phyloP scores from a whole-genome alignment of 768 basidiomycete genomes.

The Termitomyces sp. region DNA sequence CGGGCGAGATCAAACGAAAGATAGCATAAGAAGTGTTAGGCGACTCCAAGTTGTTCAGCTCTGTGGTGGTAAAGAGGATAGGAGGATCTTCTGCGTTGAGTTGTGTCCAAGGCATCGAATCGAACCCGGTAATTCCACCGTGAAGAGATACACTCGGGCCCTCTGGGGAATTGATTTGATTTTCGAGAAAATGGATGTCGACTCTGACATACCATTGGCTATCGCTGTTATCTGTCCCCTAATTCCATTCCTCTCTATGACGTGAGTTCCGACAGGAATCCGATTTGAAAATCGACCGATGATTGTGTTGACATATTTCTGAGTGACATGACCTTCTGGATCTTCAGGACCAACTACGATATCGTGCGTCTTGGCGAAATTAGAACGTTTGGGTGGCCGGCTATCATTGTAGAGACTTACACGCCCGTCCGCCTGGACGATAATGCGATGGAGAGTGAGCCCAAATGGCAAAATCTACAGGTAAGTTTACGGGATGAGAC shows the following conservation, averaged over 20 bases:
- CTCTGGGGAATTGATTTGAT: slow-evolving; percentile 28
- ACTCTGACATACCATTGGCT: slow-evolving; percentile 33
- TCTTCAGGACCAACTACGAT: slow-evolving; percentile 71
- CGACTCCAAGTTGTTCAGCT: slow-evolving; percentile 41
- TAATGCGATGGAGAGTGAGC: slow-evolving; percentile 63
- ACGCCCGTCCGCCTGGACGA: slow-evolving; percentile 62
- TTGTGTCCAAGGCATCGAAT: slow-evolving; percentile 50
- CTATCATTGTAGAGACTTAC: slow-evolving; percentile 28
- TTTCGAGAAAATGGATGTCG: neutral
- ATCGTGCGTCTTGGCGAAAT: slow-evolving; percentile 57
- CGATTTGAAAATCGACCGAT: slow-evolving; percentile 74
- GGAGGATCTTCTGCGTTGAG: slow-evolving; percentile 36
- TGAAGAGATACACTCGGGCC: slow-evolving; percentile 61
- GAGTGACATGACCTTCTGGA: slow-evolving; percentile 50
- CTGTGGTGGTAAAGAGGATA: slow-evolving; percentile 54
- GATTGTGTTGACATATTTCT: slow-evolving; percentile 72
- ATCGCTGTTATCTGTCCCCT: slow-evolving; percentile 42
- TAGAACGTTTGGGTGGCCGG: neutral
- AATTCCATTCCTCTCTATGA: slow-evolving; percentile 51
- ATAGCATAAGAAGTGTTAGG: slow-evolving; percentile 38
- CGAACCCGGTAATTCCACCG: slow-evolving; percentile 67
- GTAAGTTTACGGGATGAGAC: neutral
- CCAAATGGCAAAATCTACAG: slow-evolving; percentile 62
- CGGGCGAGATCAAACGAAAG: slow-evolving; percentile 54
- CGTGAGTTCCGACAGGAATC: slow-evolving; percentile 56